Base-by-base conservation (phyloP, 2,329 filamentous ascomycete species). In the Chaetomiaceae sp. region DNA sequence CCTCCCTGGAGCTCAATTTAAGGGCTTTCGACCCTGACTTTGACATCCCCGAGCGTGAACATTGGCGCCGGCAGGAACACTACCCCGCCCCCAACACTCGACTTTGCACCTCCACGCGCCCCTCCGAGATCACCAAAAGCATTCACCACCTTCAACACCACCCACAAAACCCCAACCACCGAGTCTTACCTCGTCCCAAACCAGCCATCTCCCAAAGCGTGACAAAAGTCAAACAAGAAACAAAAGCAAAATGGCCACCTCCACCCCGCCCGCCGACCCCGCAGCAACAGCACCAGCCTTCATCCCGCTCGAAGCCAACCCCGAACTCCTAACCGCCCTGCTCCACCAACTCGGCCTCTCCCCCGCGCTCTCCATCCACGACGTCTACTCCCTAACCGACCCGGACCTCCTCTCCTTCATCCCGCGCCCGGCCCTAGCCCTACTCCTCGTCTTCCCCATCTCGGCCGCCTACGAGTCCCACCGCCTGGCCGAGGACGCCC, bases 361-460 rank as follows among this genome's bases (percentile, higher is more conserved):
- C n/a, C 64, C 72, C n/a, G 75, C 78, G 21, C 78, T 97, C 40
- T 77, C 81, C 62, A 85, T 96, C 70, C 85, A 95, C 75, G 92
- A 97, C 70, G 89, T 97, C 68, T 96, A 85, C 78, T 91, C 86
- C 60, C 85, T 97, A 64, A 85, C 87, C 57, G 91, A 97, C 46
- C 83, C 87, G 0, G 84, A 90, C 46, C 79, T 96, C 34, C 82
- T 97, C 45, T 80, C 83, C 55, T 90, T 96, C 69, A 82, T 97
- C 34, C 91, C 93, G 0, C 87, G 91, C 1, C 93, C 93, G 2
- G 87, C 89, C 2, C 79, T 90, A 58, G 92, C 92, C 5, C 81
- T 97, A 14, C 83, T 97, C 27, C 85, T 97, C 60, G 90, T 97
- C 58, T 96, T 96, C 68, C 92, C 93, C 58, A 79, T 95, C 56